phyloP scores from a whole-genome alignment of 1,139 yeast species.

The Casaregolazyma suthepensis region DNA sequence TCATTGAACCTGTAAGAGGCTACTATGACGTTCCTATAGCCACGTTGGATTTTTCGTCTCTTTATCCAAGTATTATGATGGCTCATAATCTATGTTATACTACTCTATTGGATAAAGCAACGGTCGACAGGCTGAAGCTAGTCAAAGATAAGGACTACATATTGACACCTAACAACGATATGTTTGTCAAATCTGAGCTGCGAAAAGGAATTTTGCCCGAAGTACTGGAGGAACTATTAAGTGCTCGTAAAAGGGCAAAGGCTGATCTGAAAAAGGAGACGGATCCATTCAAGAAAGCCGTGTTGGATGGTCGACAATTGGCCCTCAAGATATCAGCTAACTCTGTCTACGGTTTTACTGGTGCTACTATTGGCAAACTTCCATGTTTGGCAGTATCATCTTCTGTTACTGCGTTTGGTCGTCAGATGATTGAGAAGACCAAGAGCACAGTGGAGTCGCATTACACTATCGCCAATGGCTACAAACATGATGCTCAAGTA shows the following conservation, averaged over 20 bases:
- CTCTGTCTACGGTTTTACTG: conserved; percentile 98
- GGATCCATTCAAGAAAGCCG: conserved; percentile 90
- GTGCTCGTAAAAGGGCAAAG: conserved; percentile 92
- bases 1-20: conserved; percentile 92
- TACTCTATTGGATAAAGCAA: conserved; percentile 63
- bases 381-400: conserved; percentile 97
- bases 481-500: conserved; percentile 75
- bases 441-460: conserved; percentile 77
- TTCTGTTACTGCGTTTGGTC: conserved; percentile 91
- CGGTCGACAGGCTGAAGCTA: conserved; percentile 60
- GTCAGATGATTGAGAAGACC: conserved; percentile 93
- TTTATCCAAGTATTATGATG: conserved; percentile 98
- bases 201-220: conserved; percentile 89
- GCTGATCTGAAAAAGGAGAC: conserved; percentile 84
- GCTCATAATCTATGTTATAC: conserved; percentile 98
- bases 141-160: conserved; percentile 73
- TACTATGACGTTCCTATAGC: conserved; percentile 97
- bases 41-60: conserved; percentile 92
- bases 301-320: conserved; percentile 92
- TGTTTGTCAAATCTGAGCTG: conserved; percentile 65
- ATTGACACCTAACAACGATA: conserved; percentile 86
- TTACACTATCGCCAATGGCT: conserved; percentile 77
- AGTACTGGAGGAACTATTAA: conserved; percentile 76
- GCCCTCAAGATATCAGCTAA: conserved; percentile 96
- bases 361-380: conserved; percentile 94